A percentile compares a stretch with the other conserved stretches of the same genome.
These are phyloP conservation scores for sweet orange (Citrus sinensis) DNA, from an alignment of 345 rosid species.

Conservation along the genomic window DNA sequence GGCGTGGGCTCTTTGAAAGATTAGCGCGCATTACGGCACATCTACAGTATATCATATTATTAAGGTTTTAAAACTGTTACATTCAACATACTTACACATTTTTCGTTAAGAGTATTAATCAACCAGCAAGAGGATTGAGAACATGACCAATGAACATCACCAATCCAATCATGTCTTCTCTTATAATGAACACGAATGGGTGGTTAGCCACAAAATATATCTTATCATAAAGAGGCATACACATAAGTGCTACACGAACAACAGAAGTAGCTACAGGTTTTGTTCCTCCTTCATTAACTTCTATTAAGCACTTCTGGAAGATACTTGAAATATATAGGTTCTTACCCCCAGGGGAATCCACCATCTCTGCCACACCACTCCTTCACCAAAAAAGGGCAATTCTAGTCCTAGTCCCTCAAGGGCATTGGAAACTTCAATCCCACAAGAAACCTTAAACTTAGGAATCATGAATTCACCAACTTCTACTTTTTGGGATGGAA, in stretches of 20 bases:
- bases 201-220: slow-evolving; percentile 68
- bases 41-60: background rate
- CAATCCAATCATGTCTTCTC: slow-evolving; percentile 56
- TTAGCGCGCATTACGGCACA: background rate
- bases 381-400: slow-evolving; percentile 51
- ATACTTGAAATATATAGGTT: slow-evolving; percentile 41
- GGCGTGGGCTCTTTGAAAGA: background rate
- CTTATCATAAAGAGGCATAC: background rate
- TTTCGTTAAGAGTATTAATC: slow-evolving; percentile 1
- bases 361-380: slow-evolving; percentile 56
- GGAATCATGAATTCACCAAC: slow-evolving; percentile 55
- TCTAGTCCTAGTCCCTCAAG: slow-evolving; percentile 50
- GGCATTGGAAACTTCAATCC: slow-evolving; percentile 51
- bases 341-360: slow-evolving; percentile 40
- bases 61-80: background rate
- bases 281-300: slow-evolving; percentile 75
- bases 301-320: slow-evolving; percentile 60
- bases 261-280: slow-evolving; percentile 68
- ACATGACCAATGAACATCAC: slow-evolving; percentile 58
- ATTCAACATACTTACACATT: slow-evolving; percentile 11
- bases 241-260: slow-evolving; percentile 22
- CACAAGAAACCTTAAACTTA: slow-evolving; percentile 52
- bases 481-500: slow-evolving; percentile 32
- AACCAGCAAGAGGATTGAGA: slow-evolving; percentile 39
- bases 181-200: slow-evolving; percentile 57